These are phyloP conservation scores for Blastobotrys elegans DNA, from an alignment of 1,139 yeast species.

Conservation along the genomic window DNA sequence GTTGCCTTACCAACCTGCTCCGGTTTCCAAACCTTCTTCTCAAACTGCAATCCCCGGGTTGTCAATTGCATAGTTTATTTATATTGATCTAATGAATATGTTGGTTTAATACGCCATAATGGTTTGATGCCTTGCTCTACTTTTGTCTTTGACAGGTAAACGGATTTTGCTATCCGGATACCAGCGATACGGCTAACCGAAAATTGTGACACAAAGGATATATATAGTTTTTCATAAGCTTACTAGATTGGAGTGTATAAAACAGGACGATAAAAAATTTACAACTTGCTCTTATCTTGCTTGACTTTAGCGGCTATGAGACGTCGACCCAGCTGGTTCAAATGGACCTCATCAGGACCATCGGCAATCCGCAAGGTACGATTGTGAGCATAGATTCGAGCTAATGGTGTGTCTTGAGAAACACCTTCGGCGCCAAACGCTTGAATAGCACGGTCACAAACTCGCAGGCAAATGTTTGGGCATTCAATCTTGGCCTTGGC, in stretches of 20 bases:
- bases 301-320: constrained; percentile 30
- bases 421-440: constrained; percentile 69
- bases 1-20: not conserved
- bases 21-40: not conserved
- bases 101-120: no score
- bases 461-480: constrained; percentile 51
- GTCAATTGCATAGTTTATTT: constrained; percentile 4
- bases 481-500: constrained; percentile 68
- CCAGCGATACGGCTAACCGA: no score
- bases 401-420: constrained; percentile 56
- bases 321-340: constrained; percentile 52
- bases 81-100: not conserved
- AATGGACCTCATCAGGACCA: constrained; percentile 73
- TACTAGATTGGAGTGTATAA: no score
- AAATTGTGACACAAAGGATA: no score
- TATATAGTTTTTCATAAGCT: no score
- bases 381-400: constrained; percentile 50
- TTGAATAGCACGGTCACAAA: constrained; percentile 65
- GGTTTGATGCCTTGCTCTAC: no score
- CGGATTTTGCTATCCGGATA: no score
- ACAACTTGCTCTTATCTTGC: constrained; percentile 2
- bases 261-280: no score
- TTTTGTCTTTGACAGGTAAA: no score
- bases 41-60: constrained; percentile 8
- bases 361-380: constrained; percentile 67